phyloP scores from a whole-genome alignment of 805 yeast species.

The Barnettozyma populi region DNA sequence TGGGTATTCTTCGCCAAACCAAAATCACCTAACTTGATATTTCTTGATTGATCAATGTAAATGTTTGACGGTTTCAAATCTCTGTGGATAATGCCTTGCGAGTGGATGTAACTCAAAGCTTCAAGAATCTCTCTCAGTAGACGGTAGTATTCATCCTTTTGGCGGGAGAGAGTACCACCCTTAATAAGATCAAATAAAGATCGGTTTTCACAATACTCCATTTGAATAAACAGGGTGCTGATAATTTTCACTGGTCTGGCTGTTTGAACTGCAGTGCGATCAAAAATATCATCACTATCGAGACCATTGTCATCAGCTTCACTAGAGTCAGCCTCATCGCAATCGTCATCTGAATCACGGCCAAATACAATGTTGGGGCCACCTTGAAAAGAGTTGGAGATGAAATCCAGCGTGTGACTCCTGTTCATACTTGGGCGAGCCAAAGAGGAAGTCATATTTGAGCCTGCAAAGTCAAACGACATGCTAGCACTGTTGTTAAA shows the following conservation, averaged over 20 bases:
- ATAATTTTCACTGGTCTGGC: conserved; percentile 28
- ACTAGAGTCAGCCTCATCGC: conserved; percentile 15
- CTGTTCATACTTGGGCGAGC: conserved; percentile 26
- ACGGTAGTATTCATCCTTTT: conserved; percentile 84
- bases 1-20: conserved; percentile 93
- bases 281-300: conserved; percentile 8
- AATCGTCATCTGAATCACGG: conserved; percentile 25
- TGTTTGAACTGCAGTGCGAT: conserved; percentile 13
- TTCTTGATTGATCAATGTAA: conserved; percentile 84
- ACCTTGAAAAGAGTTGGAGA: conserved; percentile 52
- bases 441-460: conserved; percentile 3
- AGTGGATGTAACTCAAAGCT: conserved; percentile 85
- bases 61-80: conserved; percentile 95
- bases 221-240: conserved; percentile 86
- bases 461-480: conserved; percentile 8
- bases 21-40: conserved; percentile 93
- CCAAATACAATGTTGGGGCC: conserved; percentile 54
- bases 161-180: conserved; percentile 62
- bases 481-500: conserved; percentile 6
- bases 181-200: conserved; percentile 79
- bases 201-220: conserved; percentile 97
- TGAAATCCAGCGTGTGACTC: conserved; percentile 52
- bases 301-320: conserved; percentile 22
- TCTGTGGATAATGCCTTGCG: conserved; percentile 91
- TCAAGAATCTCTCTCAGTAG: conserved; percentile 81